Evolutionary conservation across 2,329 filamentous ascomycete genomes (phyloP), one percentile per base, ranked within the genome.

Genomic region (Ophiocordyceps camponoti-leonardi): DNA sequence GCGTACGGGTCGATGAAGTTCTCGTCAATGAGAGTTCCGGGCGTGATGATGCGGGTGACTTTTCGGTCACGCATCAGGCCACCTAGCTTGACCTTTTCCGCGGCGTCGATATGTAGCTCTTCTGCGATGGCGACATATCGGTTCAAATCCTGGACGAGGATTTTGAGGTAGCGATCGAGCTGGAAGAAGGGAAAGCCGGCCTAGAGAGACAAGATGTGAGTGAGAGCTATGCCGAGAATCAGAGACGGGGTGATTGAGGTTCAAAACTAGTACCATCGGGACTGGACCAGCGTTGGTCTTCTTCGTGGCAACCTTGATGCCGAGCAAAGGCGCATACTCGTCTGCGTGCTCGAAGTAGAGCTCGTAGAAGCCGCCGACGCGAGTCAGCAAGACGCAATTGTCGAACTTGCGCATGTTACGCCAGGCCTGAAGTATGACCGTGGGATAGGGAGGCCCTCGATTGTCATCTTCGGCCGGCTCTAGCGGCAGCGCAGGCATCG

Each of bases 351-450:
- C 83, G 61, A 96, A 93, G 65, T 98, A 98, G 48, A 98, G 68
- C 74, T 98, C 92, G 63, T 96, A 98, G 64, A 98, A 98, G 49
- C 88, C 82, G 46, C 92, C 92, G 26, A 98, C 87, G 47, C 90
- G 78, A 4, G 92, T 98, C 48, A 98, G 67, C 8, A 98, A 63
- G 37, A 98, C 83, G 63, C 90, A 96, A 55, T 93, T 86, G 55
- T 80, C 77, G 64, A 94, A 95, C 56, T 83, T 87, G 53, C 79
- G 73, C 81, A 96, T 94, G 64, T 94, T 93, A 52, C 80, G 85
- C 47, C 79, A 77, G 26, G 86, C 90, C 60, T 94, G 87, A 57
- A 86, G 77, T 47, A 96, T 68, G 43, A 96, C 83, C n/a, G 86
- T 83, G 16, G 92, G 88, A 61, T 95, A 95, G 6, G 66, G 57